These are phyloP conservation scores for Amorphotheca resinae DNA, from an alignment of 495 filamentous ascomycete species.

Conservation along the genomic window DNA sequence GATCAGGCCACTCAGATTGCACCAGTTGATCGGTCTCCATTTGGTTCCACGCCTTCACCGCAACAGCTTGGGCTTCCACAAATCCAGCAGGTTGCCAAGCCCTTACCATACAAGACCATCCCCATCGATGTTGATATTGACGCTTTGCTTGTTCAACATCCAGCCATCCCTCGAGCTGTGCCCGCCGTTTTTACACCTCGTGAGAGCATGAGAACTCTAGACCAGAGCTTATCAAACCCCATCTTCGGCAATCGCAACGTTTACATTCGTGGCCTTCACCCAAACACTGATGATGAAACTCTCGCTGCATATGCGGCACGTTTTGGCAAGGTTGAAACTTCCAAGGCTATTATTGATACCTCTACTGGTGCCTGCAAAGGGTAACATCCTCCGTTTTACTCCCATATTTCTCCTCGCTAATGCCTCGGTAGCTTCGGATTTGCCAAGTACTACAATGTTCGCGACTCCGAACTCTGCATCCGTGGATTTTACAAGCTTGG, in stretches of 20 bases:
- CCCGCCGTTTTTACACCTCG: slow-evolving; percentile 69
- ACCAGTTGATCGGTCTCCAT: slow-evolving; percentile 48
- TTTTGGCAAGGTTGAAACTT: slow-evolving; percentile 84
- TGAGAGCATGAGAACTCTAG: slow-evolving; percentile 65
- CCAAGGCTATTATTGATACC: slow-evolving; percentile 94
- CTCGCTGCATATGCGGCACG: slow-evolving; percentile 68
- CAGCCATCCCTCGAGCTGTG: slow-evolving; percentile 77
- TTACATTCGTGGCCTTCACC: slow-evolving; percentile 90
- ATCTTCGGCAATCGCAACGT: slow-evolving; percentile 81
- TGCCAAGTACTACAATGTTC: slow-evolving; percentile 78
- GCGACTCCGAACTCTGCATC: slow-evolving; percentile 89
- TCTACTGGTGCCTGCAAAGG: slow-evolving; percentile 89
- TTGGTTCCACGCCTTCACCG: slow-evolving; percentile 50
- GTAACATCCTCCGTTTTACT: slow-evolving; percentile 33
- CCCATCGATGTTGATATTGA: slow-evolving; percentile 52
- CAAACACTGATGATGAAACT: slow-evolving; percentile 87
- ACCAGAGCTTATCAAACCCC: slow-evolving; percentile 84
- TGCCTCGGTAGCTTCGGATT: slow-evolving; percentile 67
- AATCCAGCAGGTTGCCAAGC: slow-evolving; percentile 34
- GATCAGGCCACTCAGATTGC: slow-evolving; percentile 37
- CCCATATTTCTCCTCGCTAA: slow-evolving; percentile 1
- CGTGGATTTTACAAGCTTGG: slow-evolving; percentile 86
- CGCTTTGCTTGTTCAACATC: slow-evolving; percentile 56
- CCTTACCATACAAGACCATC: slow-evolving; percentile 32
- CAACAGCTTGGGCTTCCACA: slow-evolving; percentile 38